Percentiles rank a stretch among this genome's conserved stretches.
These are phyloP conservation scores for Cytospora piceae DNA, from an alignment of 2,329 filamentous ascomycete species.

Conservation along the genomic window DNA sequence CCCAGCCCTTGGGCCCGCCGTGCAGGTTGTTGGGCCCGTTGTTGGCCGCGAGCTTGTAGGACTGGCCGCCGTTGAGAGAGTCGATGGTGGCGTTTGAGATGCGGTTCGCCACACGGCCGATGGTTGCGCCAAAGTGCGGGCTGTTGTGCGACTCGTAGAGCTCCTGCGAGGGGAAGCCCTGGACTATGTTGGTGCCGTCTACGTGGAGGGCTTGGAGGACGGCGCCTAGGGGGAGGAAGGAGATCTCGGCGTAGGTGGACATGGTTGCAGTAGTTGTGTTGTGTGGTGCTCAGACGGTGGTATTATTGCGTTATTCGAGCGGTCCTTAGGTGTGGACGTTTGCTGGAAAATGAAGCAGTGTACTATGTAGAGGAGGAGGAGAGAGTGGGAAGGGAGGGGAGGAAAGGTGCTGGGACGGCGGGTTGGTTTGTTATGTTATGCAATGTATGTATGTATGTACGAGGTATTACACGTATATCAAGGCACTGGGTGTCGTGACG, in stretches of 20 bases:
- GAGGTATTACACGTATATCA: not conserved
- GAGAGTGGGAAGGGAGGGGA: not conserved
- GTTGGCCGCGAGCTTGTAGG: conserved; percentile 74
- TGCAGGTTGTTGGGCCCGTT: conserved; percentile 78
- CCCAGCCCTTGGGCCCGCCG: conserved; percentile 77
- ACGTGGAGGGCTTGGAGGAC: conserved; percentile 82
- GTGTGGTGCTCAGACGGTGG: not conserved
- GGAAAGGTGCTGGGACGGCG: not conserved
- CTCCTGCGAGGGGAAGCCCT: conserved; percentile 76
- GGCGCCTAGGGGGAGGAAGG: conserved; percentile 75
- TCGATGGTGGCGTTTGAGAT: conserved; percentile 73
- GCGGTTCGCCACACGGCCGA: conserved; percentile 84
- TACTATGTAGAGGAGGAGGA: too few species aligned
- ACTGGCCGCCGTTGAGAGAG: conserved; percentile 68
- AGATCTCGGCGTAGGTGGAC: conserved; percentile 53
- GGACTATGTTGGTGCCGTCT: conserved; percentile 82
- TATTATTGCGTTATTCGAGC: too few species aligned
- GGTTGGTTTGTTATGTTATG: not conserved
- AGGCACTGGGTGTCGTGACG: not conserved
- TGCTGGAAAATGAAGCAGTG: too few species aligned
- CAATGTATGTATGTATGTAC: not conserved
- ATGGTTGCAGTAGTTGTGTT: conserved; percentile 36
- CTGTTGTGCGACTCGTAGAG: conserved; percentile 76
- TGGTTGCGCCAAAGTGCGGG: conserved; percentile 90
- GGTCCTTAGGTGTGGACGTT: too few species aligned